Conservation (phyloP, 495 filamentous ascomycete genomes). For the Letharia lupina region DNA sequence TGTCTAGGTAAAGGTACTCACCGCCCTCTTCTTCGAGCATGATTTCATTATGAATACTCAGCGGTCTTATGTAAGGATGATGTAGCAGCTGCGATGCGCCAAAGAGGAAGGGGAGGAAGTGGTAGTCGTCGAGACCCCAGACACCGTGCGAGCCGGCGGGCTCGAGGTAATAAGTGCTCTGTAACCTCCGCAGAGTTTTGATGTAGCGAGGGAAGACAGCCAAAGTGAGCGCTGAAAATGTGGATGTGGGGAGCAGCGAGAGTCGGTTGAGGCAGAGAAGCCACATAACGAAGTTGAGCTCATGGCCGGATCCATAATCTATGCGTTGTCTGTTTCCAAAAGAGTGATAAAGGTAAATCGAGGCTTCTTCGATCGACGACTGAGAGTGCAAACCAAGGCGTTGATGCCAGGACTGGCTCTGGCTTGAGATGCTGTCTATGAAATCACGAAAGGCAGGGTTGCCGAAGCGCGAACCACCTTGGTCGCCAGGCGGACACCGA, state of each 20-base stretch:
- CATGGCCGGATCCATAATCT: slow-evolving; percentile 95
- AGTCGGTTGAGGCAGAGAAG: slow-evolving; percentile 82
- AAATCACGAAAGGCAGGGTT: slow-evolving; percentile 84
- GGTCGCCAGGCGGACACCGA: slow-evolving; percentile 68
- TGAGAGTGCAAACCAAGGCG: slow-evolving; percentile 21
- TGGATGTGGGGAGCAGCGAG: slow-evolving; percentile 48
- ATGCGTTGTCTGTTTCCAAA: slow-evolving; percentile 84
- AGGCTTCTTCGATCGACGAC: slow-evolving; percentile 58
- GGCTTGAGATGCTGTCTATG: slow-evolving; percentile 59
- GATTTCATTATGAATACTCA: slow-evolving; percentile 76
- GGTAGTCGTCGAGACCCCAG: slow-evolving; percentile 96
- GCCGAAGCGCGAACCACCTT: slow-evolving; percentile 83
- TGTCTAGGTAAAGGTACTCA: slow-evolving; percentile 82
- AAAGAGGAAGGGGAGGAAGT: slow-evolving; percentile 93
- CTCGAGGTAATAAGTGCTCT: slow-evolving; percentile 89
- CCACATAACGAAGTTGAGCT: slow-evolving; percentile 94
- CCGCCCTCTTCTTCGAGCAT: slow-evolving; percentile 76
- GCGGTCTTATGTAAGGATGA: slow-evolving; percentile 79
- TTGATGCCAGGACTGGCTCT: slow-evolving; percentile 36
- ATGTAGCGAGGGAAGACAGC: slow-evolving; percentile 73
- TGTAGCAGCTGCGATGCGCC: slow-evolving; percentile 84
- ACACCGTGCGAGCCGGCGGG: slow-evolving; percentile 93
- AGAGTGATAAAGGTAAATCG: slow-evolving; percentile 70
- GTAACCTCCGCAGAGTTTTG: slow-evolving; percentile 70
- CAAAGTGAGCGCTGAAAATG: slow-evolving; percentile 67